A percentile compares a stretch with the other conserved stretches of the same genome.
Evolutionary conservation across 1,284 basidiomycete genomes (phyloP).

Genomic region (Fomitopsis palustris): DNA sequence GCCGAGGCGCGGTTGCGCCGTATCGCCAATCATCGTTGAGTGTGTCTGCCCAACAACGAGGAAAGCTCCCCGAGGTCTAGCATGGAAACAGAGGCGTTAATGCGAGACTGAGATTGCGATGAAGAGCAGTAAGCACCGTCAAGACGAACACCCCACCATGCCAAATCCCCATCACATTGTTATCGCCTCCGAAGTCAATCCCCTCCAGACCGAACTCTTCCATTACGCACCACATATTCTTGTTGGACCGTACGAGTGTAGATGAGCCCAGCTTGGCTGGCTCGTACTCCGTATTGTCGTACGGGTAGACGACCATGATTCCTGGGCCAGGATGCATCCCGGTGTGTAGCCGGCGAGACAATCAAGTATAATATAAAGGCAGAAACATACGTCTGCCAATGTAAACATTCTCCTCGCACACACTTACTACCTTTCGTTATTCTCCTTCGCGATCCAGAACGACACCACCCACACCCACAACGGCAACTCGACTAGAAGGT

Average conservation of each 20-base stretch:
- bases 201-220: conserved; percentile 76
- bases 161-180: conserved; percentile 68
- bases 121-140: conserved; percentile 40
- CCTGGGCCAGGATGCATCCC: conserved; percentile 38
- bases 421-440: conserved; percentile 69
- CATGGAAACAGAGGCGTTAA: conserved; percentile 10
- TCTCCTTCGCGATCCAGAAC: conserved; percentile 83
- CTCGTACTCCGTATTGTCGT: conserved; percentile 57
- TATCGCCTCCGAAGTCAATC: conserved; percentile 45
- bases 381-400: conserved; percentile 76
- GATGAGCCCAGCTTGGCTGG: conserved; percentile 85
- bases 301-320: conserved; percentile 75
- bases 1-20: conserved; percentile 67
- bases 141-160: conserved; percentile 77
- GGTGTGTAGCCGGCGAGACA: not conserved
- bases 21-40: conserved; percentile 78
- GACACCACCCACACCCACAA: conserved; percentile 91
- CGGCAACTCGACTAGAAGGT: conserved; percentile 48
- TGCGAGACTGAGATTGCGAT: too few relatives aligned
- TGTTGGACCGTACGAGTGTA: conserved; percentile 83
- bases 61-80: conserved; percentile 34
- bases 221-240: conserved; percentile 78
- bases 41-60: conserved; percentile 63
- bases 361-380: not conserved
- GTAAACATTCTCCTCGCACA: conserved; percentile 75